phyloP scores from a whole-genome alignment of 1,139 yeast genomes.

The Debaryomyces robertsiae region DNA sequence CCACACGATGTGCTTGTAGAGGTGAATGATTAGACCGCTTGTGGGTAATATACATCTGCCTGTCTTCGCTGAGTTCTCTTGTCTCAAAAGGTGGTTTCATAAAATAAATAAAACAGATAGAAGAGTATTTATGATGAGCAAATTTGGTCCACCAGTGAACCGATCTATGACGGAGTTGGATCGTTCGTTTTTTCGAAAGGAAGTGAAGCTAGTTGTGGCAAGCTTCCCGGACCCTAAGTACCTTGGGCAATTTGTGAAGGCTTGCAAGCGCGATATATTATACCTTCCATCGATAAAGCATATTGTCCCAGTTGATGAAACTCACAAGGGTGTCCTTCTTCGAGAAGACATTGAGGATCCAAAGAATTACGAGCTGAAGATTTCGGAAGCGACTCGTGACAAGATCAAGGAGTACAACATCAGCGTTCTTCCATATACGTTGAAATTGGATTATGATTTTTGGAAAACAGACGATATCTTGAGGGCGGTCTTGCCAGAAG shows the following conservation, averaged over 20 bases:
- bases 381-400: slow-evolving; percentile 46
- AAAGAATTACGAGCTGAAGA: slow-evolving; percentile 35
- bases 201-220: slow-evolving; percentile 65
- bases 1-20: not conserved
- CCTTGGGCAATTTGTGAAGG: slow-evolving; percentile 57
- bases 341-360: slow-evolving; percentile 51
- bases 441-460: slow-evolving; percentile 67
- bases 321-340: slow-evolving; percentile 63
- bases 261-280: slow-evolving; percentile 57
- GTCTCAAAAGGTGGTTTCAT: slow-evolving; percentile 18
- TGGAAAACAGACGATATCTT: slow-evolving; percentile 92
- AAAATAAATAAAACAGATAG: slow-evolving; percentile 28
- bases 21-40: slow-evolving; percentile 8
- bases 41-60: slow-evolving; percentile 1
- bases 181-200: slow-evolving; percentile 58
- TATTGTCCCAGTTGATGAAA: slow-evolving; percentile 52
- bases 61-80: slow-evolving; percentile 3
- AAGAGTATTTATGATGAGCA: slow-evolving; percentile 31
- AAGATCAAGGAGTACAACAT: slow-evolving; percentile 52
- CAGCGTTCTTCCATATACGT: slow-evolving; percentile 52
- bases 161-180: slow-evolving; percentile 68
- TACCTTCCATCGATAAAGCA: slow-evolving; percentile 67
- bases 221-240: slow-evolving; percentile 66
- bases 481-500: slow-evolving; percentile 72
- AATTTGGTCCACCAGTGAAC: slow-evolving; percentile 66